These are phyloP conservation scores for Colletotrichum tropicicola DNA, from an alignment of 2,329 filamentous ascomycete genomes.

Conservation along the genomic window DNA sequence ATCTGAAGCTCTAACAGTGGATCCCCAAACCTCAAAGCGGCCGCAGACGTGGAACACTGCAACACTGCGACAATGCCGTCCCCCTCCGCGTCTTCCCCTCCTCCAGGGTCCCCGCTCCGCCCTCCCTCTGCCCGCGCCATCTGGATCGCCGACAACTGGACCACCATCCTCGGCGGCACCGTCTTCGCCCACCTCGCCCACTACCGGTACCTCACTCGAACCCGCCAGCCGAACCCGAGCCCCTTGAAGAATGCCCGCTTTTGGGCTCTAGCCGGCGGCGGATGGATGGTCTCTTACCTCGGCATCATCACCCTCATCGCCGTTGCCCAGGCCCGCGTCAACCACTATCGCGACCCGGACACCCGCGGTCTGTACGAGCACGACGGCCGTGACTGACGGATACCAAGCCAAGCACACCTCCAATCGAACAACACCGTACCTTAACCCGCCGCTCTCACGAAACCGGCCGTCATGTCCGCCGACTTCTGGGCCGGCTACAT, in stretches of 20 bases:
- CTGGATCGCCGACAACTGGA: constrained; percentile 32
- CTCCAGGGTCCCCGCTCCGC: constrained; percentile 17
- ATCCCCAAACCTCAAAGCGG: background rate
- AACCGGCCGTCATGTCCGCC: constrained; percentile 86
- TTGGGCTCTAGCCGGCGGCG: constrained; percentile 29
- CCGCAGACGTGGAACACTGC: background rate
- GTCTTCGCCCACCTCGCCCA: constrained; percentile 27
- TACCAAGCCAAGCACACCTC: background rate
- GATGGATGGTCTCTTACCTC: constrained; percentile 32
- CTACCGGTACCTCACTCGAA: constrained; percentile 29
- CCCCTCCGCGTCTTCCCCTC: background rate
- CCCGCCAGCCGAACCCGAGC: constrained; percentile 27
- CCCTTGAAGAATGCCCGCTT: constrained; percentile 32
- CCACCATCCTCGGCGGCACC: constrained; percentile 27
- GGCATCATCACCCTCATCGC: constrained; percentile 26
- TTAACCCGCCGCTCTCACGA: no score
- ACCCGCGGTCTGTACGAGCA: constrained; percentile 12
- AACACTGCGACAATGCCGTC: background rate
- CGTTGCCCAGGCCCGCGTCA: constrained; percentile 25
- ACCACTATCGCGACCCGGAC: constrained; percentile 27
- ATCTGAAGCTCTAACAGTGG: background rate
- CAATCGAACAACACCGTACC: no score
- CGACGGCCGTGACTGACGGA: background rate
- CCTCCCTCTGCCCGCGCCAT: constrained; percentile 19
- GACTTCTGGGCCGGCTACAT: constrained; percentile 96